Conservation (phyloP, 1,284 basidiomycete genomes). For the Pascua sp. region DNA sequence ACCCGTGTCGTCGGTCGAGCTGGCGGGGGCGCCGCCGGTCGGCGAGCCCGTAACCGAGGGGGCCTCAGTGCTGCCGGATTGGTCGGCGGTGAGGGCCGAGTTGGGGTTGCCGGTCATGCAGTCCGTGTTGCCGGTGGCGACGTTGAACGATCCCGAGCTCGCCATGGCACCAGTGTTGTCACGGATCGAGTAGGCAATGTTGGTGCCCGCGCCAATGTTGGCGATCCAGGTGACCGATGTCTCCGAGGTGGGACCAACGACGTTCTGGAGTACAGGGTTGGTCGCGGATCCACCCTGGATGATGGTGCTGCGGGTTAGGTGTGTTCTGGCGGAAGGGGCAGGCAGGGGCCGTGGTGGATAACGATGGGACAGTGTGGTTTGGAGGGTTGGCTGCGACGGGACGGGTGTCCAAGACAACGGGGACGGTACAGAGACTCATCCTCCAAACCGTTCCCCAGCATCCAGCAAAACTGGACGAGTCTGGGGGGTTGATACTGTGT, state of each 20-base stretch:
- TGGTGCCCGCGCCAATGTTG: conserved; percentile 55
- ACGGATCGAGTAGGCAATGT: conserved; percentile 36
- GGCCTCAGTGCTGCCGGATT: conserved; percentile 4
- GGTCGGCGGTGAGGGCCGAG: not conserved
- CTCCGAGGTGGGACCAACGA: conserved; percentile 29
- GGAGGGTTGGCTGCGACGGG: not conserved
- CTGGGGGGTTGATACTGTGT: not conserved
- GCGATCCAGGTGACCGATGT: conserved; percentile 62
- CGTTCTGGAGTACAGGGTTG: conserved; percentile 57
- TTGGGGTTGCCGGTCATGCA: conserved; percentile 22
- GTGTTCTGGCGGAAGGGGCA: not conserved
- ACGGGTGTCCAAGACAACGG: not conserved
- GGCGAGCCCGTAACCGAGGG: not conserved
- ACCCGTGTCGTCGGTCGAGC: not conserved
- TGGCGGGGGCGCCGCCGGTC: not conserved
- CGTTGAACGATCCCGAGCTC: conserved; percentile 50
- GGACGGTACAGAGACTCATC: no score
- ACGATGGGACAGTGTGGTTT: not conserved
- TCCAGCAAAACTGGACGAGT: not conserved
- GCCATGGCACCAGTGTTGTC: conserved; percentile 53
- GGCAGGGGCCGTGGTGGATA: not conserved
- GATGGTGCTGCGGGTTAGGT: conserved; percentile 44
- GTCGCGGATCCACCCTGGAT: conserved; percentile 65
- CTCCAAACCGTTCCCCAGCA: no score
- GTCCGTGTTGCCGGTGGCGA: conserved; percentile 53